Evolutionary conservation across 805 yeast species (phyloP).

Genomic region (Suhomyces canberraensis): DNA sequence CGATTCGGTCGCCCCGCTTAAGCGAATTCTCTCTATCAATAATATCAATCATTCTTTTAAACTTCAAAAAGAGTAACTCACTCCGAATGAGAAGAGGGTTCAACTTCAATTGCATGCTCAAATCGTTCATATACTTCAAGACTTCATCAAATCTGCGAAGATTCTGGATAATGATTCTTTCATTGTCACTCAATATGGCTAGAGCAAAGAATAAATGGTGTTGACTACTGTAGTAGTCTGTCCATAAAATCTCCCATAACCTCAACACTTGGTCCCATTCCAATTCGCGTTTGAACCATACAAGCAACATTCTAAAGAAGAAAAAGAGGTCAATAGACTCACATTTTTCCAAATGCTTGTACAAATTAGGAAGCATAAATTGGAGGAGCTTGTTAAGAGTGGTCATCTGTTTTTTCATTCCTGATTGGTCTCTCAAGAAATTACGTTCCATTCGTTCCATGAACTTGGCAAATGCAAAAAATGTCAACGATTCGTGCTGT

Average conservation of each 20-base stretch:
- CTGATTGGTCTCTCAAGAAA: slow-evolving; percentile 86
- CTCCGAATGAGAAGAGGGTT: slow-evolving; percentile 79
- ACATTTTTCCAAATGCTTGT: slow-evolving; percentile 78
- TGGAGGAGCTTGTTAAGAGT: slow-evolving; percentile 83
- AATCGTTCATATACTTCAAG: slow-evolving; percentile 86
- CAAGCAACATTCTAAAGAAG: slow-evolving; percentile 90
- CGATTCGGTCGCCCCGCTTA: slow-evolving; percentile 19
- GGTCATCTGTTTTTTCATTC: slow-evolving; percentile 86
- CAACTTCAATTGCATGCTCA: slow-evolving; percentile 71
- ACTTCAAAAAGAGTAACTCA: slow-evolving; percentile 77
- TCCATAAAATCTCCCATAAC: slow-evolving; percentile 93
- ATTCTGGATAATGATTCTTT: slow-evolving; percentile 70
- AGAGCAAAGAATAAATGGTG: slow-evolving; percentile 84
- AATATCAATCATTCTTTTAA: slow-evolving; percentile 73
- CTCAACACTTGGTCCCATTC: slow-evolving; percentile 69
- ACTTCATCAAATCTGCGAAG: slow-evolving; percentile 85
- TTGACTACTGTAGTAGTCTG: slow-evolving; percentile 82
- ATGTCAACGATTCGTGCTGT: slow-evolving; percentile 74
- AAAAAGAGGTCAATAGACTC: slow-evolving; percentile 89
- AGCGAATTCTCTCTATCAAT: slow-evolving; percentile 55
- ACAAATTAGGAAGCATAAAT: slow-evolving; percentile 82
- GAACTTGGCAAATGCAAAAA: slow-evolving; percentile 83
- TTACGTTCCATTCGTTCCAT: slow-evolving; percentile 97
- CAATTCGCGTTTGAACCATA: slow-evolving; percentile 93
- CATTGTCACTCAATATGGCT: slow-evolving; percentile 85